A percentile compares a stretch with the other conserved stretches of the same genome.
These are phyloP conservation scores for Ophiosphaerella herpotricha DNA, from an alignment of 2,329 filamentous ascomycete species.

Conservation along the genomic window DNA sequence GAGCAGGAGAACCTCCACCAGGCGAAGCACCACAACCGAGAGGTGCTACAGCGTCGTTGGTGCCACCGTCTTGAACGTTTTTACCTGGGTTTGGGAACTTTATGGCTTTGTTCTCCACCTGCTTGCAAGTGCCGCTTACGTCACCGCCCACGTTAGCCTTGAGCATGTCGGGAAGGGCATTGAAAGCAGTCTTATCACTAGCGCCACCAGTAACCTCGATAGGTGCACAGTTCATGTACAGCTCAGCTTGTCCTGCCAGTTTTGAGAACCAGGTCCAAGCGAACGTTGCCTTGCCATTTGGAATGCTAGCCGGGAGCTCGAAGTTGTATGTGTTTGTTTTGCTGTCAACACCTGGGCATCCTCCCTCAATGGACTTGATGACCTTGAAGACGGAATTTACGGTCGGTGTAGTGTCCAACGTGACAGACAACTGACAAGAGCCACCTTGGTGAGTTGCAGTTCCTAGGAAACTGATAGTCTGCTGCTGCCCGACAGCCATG, in stretches of 20 bases:
- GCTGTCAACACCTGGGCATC: constrained; percentile 69
- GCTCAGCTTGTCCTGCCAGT: constrained; percentile 76
- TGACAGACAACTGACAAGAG: constrained; percentile 84
- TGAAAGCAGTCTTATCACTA: constrained; percentile 58
- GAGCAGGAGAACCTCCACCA: constrained; percentile 23
- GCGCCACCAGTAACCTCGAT: constrained; percentile 65
- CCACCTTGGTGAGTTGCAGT: constrained; percentile 85
- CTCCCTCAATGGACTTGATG: constrained; percentile 84
- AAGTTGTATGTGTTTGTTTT: constrained; percentile 72
- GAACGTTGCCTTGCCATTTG: constrained; percentile 76
- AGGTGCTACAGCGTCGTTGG: constrained; percentile 21
- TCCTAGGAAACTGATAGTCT: constrained; percentile 69
- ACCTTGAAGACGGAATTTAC: constrained; percentile 75
- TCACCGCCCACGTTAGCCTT: constrained; percentile 11
- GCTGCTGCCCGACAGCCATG: constrained; percentile 67
- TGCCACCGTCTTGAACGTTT: constrained; percentile 53
- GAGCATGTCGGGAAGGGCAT: constrained; percentile 73
- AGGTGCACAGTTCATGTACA: constrained; percentile 88
- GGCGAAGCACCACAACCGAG: constrained; percentile 26
- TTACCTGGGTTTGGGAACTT: constrained; percentile 70
- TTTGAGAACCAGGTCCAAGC: constrained; percentile 95
- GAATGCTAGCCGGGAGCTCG: constrained; percentile 71
- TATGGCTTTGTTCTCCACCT: constrained; percentile 57
- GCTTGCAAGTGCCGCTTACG: constrained; percentile 60
- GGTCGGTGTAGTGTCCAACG: constrained; percentile 61